Evolutionary conservation across 148 eudicot genomes (phyloP).

Genomic region (Heliosperma pusillum): DNA sequence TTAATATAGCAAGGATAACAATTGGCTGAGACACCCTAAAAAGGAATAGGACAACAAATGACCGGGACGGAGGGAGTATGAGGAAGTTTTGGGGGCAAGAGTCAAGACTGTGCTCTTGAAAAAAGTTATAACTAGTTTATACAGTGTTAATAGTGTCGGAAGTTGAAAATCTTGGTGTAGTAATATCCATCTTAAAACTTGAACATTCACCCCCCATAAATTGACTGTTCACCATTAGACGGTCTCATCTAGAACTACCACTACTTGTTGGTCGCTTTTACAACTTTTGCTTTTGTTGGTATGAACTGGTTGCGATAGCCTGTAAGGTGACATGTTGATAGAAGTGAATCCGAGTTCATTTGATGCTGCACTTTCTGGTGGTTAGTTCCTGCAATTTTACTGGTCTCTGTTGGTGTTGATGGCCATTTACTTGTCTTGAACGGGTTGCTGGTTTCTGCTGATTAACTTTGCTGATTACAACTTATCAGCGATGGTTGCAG

Average conservation of each 20-base stretch:
- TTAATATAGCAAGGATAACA: too few species aligned
- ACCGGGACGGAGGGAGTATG: too few species aligned
- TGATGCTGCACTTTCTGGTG: slow-evolving; percentile 29
- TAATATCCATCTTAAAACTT: background rate
- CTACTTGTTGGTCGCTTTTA: slow-evolving; percentile 29
- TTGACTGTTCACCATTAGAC: background rate
- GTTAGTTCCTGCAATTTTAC: slow-evolving; percentile 19
- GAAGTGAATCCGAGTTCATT: slow-evolving; percentile 17
- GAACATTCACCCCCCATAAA: background rate
- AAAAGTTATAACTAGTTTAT: background rate
- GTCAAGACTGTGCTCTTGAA: too few species aligned
- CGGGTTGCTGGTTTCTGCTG: slow-evolving; percentile 18
- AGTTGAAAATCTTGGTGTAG: background rate
- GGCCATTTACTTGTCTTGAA: slow-evolving; percentile 12
- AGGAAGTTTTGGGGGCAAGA: too few species aligned
- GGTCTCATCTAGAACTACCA: background rate
- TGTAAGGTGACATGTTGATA: slow-evolving; percentile 14
- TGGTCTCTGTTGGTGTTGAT: slow-evolving; percentile 16
- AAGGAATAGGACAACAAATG: too few species aligned
- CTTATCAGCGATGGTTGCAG: background rate
- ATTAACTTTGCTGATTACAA: background rate
- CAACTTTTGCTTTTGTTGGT: slow-evolving; percentile 33
- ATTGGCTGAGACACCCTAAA: too few species aligned
- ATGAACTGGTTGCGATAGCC: slow-evolving; percentile 19
- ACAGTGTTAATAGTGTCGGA: background rate